These are phyloP conservation scores for Biscogniauxia marginata DNA, from an alignment of 2,329 filamentous ascomycete species.

Conservation along the genomic window DNA sequence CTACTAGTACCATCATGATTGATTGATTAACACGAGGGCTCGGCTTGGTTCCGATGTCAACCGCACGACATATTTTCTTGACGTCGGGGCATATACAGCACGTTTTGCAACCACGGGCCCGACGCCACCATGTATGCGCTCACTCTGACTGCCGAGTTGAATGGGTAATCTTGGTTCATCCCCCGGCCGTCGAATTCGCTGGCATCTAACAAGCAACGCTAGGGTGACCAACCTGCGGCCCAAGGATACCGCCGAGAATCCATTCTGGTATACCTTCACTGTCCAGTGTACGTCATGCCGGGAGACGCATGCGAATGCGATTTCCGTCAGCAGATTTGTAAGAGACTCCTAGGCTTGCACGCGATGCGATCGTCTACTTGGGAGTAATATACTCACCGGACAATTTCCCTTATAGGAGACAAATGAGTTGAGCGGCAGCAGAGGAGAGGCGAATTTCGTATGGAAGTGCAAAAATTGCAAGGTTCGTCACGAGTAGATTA, in stretches of 20 bases:
- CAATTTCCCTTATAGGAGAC: constrained; percentile 61
- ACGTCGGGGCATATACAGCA: no score
- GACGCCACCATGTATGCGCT: constrained; percentile 60
- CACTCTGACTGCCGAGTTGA: constrained; percentile 65
- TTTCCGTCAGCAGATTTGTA: constrained; percentile 88
- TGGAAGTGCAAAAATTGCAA: constrained; percentile 99
- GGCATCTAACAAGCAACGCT: constrained; percentile 8
- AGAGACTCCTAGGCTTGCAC: constrained; percentile 32
- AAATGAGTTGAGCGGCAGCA: constrained; percentile 88
- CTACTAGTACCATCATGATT: no score
- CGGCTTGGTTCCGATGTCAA: no score
- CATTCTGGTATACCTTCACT: constrained; percentile 97
- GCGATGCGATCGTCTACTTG: background rate
- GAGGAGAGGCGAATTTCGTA: constrained; percentile 98
- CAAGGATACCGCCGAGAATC: constrained; percentile 73
- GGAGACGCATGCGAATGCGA: constrained; percentile 82
- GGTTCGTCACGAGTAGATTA: constrained; percentile 54
- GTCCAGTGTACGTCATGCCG: constrained; percentile 98
- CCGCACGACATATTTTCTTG: no score
- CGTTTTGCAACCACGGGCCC: background rate
- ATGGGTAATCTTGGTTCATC: constrained; percentile 51
- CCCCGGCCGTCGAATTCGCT: background rate
- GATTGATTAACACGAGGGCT: no score
- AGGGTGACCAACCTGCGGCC: constrained; percentile 91
- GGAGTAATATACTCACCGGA: background rate